Evolutionary conservation across 208 protist species (phyloP).

Genomic region (Blastocrithidia nonstop): DNA sequence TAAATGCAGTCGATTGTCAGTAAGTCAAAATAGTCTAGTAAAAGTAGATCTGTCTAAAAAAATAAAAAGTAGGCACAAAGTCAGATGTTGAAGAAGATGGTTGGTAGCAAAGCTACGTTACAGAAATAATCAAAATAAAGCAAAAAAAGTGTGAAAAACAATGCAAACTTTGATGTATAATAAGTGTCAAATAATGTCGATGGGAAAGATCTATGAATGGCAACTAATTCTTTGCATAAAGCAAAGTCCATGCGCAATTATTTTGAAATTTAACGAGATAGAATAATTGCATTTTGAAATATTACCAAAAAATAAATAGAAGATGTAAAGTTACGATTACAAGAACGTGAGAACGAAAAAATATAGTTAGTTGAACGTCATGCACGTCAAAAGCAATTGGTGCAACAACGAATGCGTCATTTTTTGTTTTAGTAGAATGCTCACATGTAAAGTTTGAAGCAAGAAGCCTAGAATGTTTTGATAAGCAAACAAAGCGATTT

Average conservation of each 20-base stretch:
- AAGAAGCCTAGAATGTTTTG: conserved; percentile 81
- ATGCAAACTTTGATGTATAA: too few species aligned
- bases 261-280: conserved; percentile 94
- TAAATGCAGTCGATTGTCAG: too few species aligned
- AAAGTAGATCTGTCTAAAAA: too few species aligned
- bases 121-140: too few species aligned
- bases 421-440: conserved; percentile 93
- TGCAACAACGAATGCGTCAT: conserved; percentile 96
- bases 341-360: conserved; percentile 87
- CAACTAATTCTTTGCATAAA: conserved; percentile 85
- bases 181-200: too few species aligned
- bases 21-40: too few species aligned
- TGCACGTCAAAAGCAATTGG: conserved; percentile 91
- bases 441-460: conserved; percentile 76
- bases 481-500: conserved; percentile 84
- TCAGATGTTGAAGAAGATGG: too few species aligned
- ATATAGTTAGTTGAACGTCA: conserved; percentile 88
- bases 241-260: conserved; percentile 93
- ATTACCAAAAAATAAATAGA: conserved; percentile 90
- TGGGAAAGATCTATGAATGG: conserved; percentile 67
- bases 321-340: conserved; percentile 47
- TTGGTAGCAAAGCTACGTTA: too few species aligned
- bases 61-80: too few species aligned
- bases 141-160: too few species aligned
- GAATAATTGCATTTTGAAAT: conserved; percentile 92